Percentiles rank a stretch among this genome's conserved stretches.
These are phyloP conservation scores for Pichia sp. DNA, from an alignment of 1,139 yeast genomes.

Conservation along the genomic window DNA sequence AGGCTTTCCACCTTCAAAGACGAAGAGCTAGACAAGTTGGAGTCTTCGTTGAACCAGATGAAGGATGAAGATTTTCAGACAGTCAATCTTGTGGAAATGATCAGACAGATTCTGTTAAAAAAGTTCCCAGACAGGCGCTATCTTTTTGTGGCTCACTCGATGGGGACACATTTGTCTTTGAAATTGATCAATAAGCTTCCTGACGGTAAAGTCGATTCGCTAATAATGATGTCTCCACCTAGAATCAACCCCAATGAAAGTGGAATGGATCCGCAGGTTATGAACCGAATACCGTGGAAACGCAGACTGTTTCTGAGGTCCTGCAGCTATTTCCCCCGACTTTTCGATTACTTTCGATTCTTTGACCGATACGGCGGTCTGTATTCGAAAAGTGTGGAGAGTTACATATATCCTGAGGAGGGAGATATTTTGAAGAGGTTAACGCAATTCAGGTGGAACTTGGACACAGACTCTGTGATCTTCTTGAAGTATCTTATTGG, in stretches of 20 bases:
- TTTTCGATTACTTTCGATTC: conserved; percentile 53
- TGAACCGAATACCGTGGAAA: conserved; percentile 17
- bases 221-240: conserved; percentile 55
- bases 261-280: conserved; percentile 14
- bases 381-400: conserved; percentile 48
- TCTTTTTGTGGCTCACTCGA: conserved; percentile 68
- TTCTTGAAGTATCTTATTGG: conserved; percentile 53
- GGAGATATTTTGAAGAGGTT: conserved; percentile 41
- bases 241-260: conserved; percentile 27
- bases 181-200: conserved; percentile 46
- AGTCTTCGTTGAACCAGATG: conserved; percentile 31
- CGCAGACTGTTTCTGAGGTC: conserved; percentile 19
- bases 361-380: conserved; percentile 64
- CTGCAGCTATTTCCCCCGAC: conserved; percentile 41
- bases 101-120: conserved; percentile 36
- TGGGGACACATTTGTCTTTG: conserved; percentile 61
- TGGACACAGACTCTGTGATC: conserved; percentile 54
- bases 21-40: conserved; percentile 25
- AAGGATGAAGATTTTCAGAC: conserved; percentile 44
- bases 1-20: conserved; percentile 24
- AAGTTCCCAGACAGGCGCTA: conserved; percentile 43
- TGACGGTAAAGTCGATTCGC: conserved; percentile 40
- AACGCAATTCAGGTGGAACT: conserved; percentile 66
- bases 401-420: conserved; percentile 26
- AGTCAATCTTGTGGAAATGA: conserved; percentile 42